phyloP scores from a whole-genome alignment of 2,329 filamentous ascomycete genomes.

The Ophiosphaerella herpotricha region DNA sequence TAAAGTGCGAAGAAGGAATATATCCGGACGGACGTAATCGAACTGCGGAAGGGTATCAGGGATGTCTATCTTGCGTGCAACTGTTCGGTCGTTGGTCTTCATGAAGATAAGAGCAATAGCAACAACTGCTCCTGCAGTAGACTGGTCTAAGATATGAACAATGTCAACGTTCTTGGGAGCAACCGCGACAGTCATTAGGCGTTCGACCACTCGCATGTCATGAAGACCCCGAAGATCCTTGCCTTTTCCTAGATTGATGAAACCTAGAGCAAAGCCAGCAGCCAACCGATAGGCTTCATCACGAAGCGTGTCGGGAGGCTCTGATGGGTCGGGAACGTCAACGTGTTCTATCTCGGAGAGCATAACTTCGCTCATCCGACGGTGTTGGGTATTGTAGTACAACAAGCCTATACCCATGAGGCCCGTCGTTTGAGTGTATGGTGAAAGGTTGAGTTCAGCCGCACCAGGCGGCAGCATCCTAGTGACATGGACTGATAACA shows the following conservation, averaged over 20 bases:
- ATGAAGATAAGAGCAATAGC: slow-evolving; percentile 92
- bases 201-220: slow-evolving; percentile 91
- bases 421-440: slow-evolving; percentile 90
- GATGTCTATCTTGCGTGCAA: slow-evolving; percentile 90
- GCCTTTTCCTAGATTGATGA: slow-evolving; percentile 93
- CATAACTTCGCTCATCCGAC: slow-evolving; percentile 99
- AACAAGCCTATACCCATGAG: slow-evolving; percentile 96
- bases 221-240: slow-evolving; percentile 85
- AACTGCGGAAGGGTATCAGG: slow-evolving; percentile 90
- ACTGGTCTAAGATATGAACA: slow-evolving; percentile 90
- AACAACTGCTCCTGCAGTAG: slow-evolving; percentile 89
- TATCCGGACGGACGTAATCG: slow-evolving; percentile 92
- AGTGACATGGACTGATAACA: slow-evolving; percentile 94
- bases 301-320: slow-evolving; percentile 74
- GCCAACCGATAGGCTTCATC: slow-evolving; percentile 97
- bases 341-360: slow-evolving; percentile 93
- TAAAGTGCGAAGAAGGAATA: slow-evolving; percentile 86
- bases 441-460: slow-evolving; percentile 90
- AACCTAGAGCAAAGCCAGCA: slow-evolving; percentile 88
- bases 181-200: slow-evolving; percentile 82
- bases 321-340: slow-evolving; percentile 73
- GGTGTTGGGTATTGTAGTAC: slow-evolving; percentile 93
- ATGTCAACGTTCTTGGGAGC: slow-evolving; percentile 88
- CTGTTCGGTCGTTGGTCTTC: slow-evolving; percentile 87
- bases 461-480: slow-evolving; percentile 90